Conservation (phyloP, 2,329 filamentous ascomycete species). For the Paradendryphiella salina region DNA sequence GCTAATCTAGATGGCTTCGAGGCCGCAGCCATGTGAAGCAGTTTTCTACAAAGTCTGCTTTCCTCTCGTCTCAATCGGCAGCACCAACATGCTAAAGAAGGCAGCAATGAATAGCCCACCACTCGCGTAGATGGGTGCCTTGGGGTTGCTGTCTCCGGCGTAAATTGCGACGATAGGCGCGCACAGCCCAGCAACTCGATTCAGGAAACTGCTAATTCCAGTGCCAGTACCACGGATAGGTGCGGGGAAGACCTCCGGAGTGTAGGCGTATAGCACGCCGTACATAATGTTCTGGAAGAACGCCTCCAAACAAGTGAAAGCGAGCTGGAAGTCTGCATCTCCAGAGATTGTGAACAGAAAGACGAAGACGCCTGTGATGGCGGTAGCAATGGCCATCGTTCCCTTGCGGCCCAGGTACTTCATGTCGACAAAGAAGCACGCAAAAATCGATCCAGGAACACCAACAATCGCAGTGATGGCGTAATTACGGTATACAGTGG, state of each 20-base stretch:
- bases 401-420: constrained; percentile 74
- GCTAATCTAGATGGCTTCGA: not conserved
- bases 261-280: constrained; percentile 75
- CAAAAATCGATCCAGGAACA: constrained; percentile 75
- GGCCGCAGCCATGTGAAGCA: not conserved
- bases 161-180: constrained; percentile 67
- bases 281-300: constrained; percentile 66
- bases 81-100: constrained; percentile 47
- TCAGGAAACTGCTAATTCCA: constrained; percentile 72
- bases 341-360: constrained; percentile 66
- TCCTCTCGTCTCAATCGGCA: constrained; percentile 52
- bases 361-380: constrained; percentile 69
- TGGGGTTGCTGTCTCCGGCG: constrained; percentile 45
- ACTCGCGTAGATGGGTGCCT: constrained; percentile 50
- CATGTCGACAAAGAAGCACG: constrained; percentile 71
- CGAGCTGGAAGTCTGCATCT: constrained; percentile 62
- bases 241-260: constrained; percentile 75
- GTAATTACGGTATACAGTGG: constrained; percentile 73
- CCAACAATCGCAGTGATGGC: constrained; percentile 77
- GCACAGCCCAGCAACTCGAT: constrained; percentile 67
- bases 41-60: constrained; percentile 46
- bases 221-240: constrained; percentile 72
- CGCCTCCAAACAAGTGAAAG: constrained; percentile 68
- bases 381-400: constrained; percentile 69
- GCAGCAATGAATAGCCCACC: constrained; percentile 51